phyloP scores from a whole-genome alignment of 2,329 filamentous ascomycete species.

The Coniochaeta sp. region DNA sequence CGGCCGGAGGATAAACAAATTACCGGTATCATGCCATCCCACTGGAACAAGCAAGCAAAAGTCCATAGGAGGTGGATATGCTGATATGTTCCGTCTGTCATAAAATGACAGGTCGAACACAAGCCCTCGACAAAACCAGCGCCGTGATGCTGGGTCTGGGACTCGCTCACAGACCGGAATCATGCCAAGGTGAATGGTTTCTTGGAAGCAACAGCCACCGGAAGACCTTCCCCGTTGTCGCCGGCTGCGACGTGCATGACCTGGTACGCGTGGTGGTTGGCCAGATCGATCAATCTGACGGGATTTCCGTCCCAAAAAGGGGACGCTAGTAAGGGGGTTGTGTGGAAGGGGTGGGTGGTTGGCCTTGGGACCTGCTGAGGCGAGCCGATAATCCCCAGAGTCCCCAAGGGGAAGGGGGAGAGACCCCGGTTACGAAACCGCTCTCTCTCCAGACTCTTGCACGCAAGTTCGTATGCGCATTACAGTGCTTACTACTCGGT shows the following conservation, averaged over 20 bases:
- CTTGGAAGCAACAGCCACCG: neutral
- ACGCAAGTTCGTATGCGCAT: neutral
- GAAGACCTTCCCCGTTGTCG: neutral
- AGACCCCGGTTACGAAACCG: neutral
- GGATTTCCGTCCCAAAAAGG: neutral
- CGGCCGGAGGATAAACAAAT: neutral
- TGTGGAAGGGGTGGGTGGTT: neutral
- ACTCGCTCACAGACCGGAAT: neutral
- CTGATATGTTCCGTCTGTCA: too few relatives aligned
- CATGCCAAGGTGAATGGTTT: neutral
- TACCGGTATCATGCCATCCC: neutral
- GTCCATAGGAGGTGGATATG: neutral
- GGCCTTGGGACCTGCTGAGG: neutral
- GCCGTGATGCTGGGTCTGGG: neutral
- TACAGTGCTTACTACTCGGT: neutral
- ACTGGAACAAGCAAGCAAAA: neutral
- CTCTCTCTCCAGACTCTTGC: neutral
- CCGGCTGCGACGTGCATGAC: neutral
- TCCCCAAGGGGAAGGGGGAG: neutral
- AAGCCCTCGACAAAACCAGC: neutral
- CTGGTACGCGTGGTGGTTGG: neutral
- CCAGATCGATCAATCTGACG: neutral
- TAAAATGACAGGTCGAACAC: neutral
- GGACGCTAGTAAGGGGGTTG: neutral
- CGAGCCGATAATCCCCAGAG: neutral